phyloP scores from a whole-genome alignment of 805 yeast species.

The Diddensiella transvaalensis region DNA sequence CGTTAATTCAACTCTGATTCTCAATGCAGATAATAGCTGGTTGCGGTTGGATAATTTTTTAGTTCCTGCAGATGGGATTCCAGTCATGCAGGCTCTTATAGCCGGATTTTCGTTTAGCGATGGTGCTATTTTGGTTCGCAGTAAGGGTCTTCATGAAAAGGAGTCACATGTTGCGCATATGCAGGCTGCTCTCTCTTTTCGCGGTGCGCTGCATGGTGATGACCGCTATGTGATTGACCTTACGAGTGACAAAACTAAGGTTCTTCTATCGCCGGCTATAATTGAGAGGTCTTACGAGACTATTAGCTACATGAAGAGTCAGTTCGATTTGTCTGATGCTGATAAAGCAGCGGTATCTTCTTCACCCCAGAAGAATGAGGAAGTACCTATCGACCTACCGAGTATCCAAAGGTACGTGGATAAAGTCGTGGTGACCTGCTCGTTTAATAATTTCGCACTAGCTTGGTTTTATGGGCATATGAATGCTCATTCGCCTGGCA shows the following conservation, averaged over 20 bases:
- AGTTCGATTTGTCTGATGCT: background rate
- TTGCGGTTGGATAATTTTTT: background rate
- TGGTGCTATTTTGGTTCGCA: background rate
- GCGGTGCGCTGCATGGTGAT: background rate
- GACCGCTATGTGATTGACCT: conserved; percentile 13
- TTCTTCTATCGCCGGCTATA: conserved; percentile 23
- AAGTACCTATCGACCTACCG: background rate
- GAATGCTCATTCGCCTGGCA: conserved; percentile 51
- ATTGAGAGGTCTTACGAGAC: conserved; percentile 9
- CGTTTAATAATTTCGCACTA: conserved; percentile 26
- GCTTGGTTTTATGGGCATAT: conserved; percentile 71
- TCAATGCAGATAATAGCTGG: background rate
- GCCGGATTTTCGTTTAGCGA: background rate
- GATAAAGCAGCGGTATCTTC: background rate
- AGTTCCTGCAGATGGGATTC: background rate
- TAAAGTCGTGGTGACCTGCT: conserved; percentile 4
- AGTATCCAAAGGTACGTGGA: background rate
- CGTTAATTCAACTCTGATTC: background rate
- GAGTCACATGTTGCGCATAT: background rate
- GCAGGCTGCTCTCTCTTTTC: background rate
- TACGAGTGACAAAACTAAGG: conserved; percentile 18
- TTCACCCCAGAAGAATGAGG: background rate
- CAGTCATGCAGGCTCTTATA: background rate
- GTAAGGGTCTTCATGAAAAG: background rate
- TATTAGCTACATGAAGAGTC: conserved; percentile 8